phyloP scores from a whole-genome alignment of 2,329 filamentous ascomycete species.

The Cryphonectria radicalis region DNA sequence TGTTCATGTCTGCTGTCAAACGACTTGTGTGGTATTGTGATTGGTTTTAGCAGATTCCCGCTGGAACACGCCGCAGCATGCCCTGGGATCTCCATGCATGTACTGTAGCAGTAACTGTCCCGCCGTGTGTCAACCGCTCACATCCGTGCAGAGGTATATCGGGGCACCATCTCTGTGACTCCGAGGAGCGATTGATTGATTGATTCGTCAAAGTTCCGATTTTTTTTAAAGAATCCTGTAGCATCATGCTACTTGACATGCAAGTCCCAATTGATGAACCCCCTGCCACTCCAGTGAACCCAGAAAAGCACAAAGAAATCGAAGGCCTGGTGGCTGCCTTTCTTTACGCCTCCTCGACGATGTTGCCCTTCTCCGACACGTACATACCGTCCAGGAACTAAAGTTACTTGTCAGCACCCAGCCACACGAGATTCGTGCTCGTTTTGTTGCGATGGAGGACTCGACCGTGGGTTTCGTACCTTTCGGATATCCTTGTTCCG shows the following conservation, averaged over 20 bases:
- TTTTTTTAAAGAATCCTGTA: conserved; percentile 37
- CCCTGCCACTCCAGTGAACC: conserved; percentile 64
- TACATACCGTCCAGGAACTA: conserved; percentile 99
- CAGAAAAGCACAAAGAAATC: conserved; percentile 56
- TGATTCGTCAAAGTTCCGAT: conserved; percentile 39
- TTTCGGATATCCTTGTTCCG: conserved; percentile 99
- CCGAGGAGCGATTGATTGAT: conserved; percentile 29
- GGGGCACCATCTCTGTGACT: conserved; percentile 26
- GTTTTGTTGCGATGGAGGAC: neutral
- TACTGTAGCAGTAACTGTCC: neutral
- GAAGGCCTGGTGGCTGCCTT: conserved; percentile 30
- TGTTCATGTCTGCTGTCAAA: neutral
- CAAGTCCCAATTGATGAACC: conserved; percentile 58
- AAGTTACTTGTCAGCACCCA: conserved; percentile 26
- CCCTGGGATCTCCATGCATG: neutral
- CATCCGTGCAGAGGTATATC: conserved; percentile 17
- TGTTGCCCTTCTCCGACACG: conserved; percentile 98
- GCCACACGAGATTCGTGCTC: neutral
- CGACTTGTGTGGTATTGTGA: conserved; percentile 6
- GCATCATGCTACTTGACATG: conserved; percentile 60
- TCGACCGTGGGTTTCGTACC: conserved; percentile 49
- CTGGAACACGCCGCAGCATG: conserved; percentile 7
- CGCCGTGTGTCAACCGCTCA: conserved; percentile 14
- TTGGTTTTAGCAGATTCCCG: conserved; percentile 16
- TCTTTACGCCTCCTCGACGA: conserved; percentile 66